Base-by-base conservation (phyloP, 2,329 filamentous ascomycete genomes). In the Triangularia setosa region DNA sequence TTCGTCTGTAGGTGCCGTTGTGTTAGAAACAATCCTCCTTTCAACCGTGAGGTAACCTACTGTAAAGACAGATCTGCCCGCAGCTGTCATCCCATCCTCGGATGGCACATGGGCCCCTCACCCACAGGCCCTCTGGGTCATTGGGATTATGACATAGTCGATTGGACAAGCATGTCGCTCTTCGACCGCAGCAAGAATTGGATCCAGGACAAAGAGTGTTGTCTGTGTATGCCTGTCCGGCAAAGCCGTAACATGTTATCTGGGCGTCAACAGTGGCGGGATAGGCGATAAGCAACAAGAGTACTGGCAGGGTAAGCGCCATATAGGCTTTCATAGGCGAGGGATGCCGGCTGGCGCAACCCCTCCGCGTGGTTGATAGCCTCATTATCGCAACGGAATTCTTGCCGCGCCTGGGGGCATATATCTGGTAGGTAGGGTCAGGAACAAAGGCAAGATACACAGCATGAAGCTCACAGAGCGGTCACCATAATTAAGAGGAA, bases 31-130 rank as follows among this genome's bases (percentile, higher is more conserved):
- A 9, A 12, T 28, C 21, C 23, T 55, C 21, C 33, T 24, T 14
- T 9, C 27, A 23, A 23, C 35, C 12, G 25, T n/a, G n/a, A 40
- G 35, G 14, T 12, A 52, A 18, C 64, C 28, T 60, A 68, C 67
- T 61, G 59, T 65, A 68, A 24, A 58, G 52, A 40, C 67, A 68
- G n/a, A 68, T 68, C 54, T 67, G 67, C 2, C 62, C 61, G 53
- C 67, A 68, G 8, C 27, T 60, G 8, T 44, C 40, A 44, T 67
- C 63, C 63, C 61, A 67, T 6, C 40, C 63, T 25, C 58, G 53
- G 7, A 64, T 55, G 3, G 61, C 61, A 48, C 67, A 68, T 1
- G 67, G 67, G 2, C 65, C 67, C 1, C 67, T 65, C 6, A 68
- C 60, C 11, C n/a, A 65, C 8, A 57, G 27, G 11, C 62, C 54